Evolutionary conservation across 139 green algal genomes (phyloP), one percentile per base, ranked within the genome.

Genomic region (Volvox africanus): DNA sequence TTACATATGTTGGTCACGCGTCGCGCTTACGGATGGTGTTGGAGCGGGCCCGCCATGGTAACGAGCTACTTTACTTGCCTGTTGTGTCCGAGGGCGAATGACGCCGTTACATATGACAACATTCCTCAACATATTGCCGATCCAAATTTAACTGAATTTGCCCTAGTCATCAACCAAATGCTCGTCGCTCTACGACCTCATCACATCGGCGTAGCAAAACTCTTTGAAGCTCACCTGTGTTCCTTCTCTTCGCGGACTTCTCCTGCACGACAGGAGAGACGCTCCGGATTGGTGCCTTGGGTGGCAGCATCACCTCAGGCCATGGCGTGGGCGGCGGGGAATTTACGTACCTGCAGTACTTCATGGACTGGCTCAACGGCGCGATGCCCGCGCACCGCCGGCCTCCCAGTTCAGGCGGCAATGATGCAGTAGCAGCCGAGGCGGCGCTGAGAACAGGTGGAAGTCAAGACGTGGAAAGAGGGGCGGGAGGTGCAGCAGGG

Each of bases 291-390:
- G 83, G 35, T 28, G 20, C 83, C 35, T 65, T 88, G 65, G 83
- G 83, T 37, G 83, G 83, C 35, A 88, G 83, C 83, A 88, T 88
- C 83, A 88, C 83, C 22, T 28, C 9, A 16, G 83, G 83, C 11
- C 83, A 88, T 32, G 67, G 83, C 36, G 83, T 73, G 9, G 83
- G 83, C 35, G 83, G 83, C 32, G 19, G 18, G 35, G 67, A 88
- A 11, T 21, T 80, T 35, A n/a, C 35, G 1, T 88, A 69, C 67
- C 30, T 35, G 11, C 61, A 50, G 61, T 9, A 69, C n/a, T 88
- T 88, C 36, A 71, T 80, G 26, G 36, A 80, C 33, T 88, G 83
- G 83, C 83, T 88, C 20, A 88, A 88, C 83, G 83, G 35, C 12
- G 83, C 83, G 28, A 28, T 88, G 65, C 83, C 83, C 36, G 65